Percentiles rank a stretch among this genome's conserved stretches.
Evolutionary conservation across 306 rosid species (phyloP).

Genomic region (Gynostemma pentaphyllum): DNA sequence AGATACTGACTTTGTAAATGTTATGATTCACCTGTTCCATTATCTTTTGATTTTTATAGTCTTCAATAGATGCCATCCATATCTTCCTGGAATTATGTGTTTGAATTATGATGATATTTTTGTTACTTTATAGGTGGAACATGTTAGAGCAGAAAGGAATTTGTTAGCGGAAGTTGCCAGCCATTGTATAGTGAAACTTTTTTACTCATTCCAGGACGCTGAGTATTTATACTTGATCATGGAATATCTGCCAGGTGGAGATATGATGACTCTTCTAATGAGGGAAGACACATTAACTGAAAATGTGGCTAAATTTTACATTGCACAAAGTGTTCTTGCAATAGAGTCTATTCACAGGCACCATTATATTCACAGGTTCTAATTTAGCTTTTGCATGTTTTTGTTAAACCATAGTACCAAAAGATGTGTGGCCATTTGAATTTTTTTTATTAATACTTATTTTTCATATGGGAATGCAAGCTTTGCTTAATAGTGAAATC

Average conservation of each 20-base stretch:
- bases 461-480: neutral
- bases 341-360: constrained; percentile 95
- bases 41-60: neutral
- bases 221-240: constrained; percentile 84
- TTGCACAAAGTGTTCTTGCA: constrained; percentile 94
- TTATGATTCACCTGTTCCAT: neutral
- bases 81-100: neutral
- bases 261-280: constrained; percentile 90
- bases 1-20: neutral
- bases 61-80: neutral
- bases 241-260: constrained; percentile 99
- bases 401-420: neutral
- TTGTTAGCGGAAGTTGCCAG: constrained; percentile 98
- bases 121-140: constrained; percentile 62
- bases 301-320: constrained; percentile 75
- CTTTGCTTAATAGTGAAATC: constrained; percentile 13
- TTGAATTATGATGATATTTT: neutral
- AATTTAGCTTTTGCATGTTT: neutral
- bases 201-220: constrained; percentile 93
- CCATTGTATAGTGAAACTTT: constrained; percentile 96
- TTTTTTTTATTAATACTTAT: neutral
- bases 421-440: neutral
- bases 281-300: constrained; percentile 93
- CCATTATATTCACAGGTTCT: constrained; percentile 91
- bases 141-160: constrained; percentile 97